Percentiles rank a stretch among this genome's conserved stretches.
Evolutionary conservation across 2,329 filamentous ascomycete genomes (phyloP).

Genomic region (Coniochaeta hoffmannii): DNA sequence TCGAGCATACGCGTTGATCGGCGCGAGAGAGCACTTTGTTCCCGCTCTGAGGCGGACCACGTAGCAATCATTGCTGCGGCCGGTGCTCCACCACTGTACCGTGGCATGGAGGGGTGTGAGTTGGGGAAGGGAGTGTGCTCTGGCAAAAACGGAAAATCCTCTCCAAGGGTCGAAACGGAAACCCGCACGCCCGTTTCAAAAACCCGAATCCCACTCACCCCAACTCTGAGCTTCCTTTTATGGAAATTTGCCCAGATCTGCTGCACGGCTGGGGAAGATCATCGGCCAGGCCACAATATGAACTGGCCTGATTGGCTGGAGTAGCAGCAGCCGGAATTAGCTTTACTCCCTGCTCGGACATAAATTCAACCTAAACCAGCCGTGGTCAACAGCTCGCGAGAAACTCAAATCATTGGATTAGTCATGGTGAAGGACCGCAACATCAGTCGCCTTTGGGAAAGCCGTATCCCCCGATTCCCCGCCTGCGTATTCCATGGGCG

Average conservation of each 20-base stretch:
- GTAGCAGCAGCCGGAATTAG: neutral
- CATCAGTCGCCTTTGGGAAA: neutral
- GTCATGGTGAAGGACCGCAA: neutral
- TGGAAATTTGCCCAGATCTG: constrained; percentile 2
- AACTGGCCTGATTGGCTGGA: neutral
- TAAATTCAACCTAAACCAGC: neutral
- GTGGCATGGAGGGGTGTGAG: neutral
- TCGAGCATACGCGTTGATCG: neutral
- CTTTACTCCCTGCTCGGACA: neutral
- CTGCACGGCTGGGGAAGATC: neutral
- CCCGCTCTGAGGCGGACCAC: neutral
- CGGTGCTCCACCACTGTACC: neutral
- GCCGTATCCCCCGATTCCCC: neutral
- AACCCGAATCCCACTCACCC: neutral
- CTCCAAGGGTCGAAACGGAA: neutral
- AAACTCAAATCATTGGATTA: constrained; percentile 3
- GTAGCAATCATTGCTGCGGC: neutral
- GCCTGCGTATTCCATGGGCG: neutral
- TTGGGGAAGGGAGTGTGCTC: neutral
- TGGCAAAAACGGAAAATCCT: neutral
- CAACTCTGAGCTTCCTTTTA: neutral
- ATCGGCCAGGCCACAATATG: neutral
- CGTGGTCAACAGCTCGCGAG: neutral
- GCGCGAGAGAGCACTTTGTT: neutral
- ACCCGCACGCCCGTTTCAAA: neutral